Percentiles rank a stretch among this genome's conserved stretches.
phyloP scores from a whole-genome alignment of 495 filamentous ascomycete species.

The Penicillium longicatenatum region DNA sequence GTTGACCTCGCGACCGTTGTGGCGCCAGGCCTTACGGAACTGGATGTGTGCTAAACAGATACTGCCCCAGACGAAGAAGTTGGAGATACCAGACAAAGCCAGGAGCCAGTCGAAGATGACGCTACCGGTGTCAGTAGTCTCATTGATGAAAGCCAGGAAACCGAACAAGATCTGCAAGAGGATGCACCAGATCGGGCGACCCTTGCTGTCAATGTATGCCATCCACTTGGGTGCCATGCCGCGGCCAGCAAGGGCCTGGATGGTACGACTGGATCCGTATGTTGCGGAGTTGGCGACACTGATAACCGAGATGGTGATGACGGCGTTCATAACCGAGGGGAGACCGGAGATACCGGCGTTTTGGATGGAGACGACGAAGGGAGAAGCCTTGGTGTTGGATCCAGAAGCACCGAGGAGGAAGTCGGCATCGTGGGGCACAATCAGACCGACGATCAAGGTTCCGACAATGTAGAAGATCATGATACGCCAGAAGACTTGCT shows the following conservation, averaged over 20 bases:
- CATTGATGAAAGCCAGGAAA: constrained; percentile 56
- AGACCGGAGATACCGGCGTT: constrained; percentile 66
- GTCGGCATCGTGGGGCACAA: constrained; percentile 58
- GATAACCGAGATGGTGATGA: constrained; percentile 72
- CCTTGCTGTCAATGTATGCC: constrained; percentile 57
- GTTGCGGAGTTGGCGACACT: constrained; percentile 65
- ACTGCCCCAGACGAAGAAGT: constrained; percentile 72
- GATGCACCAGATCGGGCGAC: constrained; percentile 56
- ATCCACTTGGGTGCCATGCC: constrained; percentile 62
- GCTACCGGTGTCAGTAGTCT: constrained; percentile 37
- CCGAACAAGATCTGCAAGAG: constrained; percentile 57
- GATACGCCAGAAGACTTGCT: constrained; percentile 79
- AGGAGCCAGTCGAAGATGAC: constrained; percentile 64
- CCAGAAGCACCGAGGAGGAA: constrained; percentile 48
- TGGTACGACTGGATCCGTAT: constrained; percentile 63
- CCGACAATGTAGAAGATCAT: constrained; percentile 73
- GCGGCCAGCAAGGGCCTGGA: constrained; percentile 59
- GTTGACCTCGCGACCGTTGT: constrained; percentile 60
- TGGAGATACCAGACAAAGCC: constrained; percentile 63
- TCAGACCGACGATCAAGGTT: constrained; percentile 72
- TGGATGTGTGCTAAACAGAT: constrained; percentile 75
- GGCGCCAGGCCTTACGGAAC: constrained; percentile 62
- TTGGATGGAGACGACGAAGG: constrained; percentile 73
- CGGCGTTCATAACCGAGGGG: constrained; percentile 72
- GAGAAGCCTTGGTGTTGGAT: constrained; percentile 59